Conservation (phyloP, 352 stramenopile species). For the Phytophthora colocasiae region DNA sequence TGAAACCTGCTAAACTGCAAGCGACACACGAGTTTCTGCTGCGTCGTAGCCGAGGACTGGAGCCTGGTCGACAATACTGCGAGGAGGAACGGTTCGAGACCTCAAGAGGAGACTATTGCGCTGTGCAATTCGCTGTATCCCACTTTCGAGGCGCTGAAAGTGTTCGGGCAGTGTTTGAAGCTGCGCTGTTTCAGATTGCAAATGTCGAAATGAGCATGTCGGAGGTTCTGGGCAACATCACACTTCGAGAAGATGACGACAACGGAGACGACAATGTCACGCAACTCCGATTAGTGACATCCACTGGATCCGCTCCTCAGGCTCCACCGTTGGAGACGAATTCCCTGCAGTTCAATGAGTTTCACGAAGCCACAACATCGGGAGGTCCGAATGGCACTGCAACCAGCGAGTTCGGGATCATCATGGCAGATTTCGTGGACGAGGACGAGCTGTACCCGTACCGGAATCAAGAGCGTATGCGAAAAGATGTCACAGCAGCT, state of each 20-base stretch:
- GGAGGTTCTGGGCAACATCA: conserved; percentile 52
- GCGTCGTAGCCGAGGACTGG: conserved; percentile 35
- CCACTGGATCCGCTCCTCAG: conserved; percentile 21
- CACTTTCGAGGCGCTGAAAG: conserved; percentile 38
- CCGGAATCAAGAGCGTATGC: conserved; percentile 24
- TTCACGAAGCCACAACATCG: conserved; percentile 25
- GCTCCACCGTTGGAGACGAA: conserved; percentile 42
- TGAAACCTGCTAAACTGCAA: conserved; percentile 31
- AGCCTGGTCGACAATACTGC: conserved; percentile 36
- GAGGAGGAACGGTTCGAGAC: conserved; percentile 51
- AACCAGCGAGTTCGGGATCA: conserved; percentile 30
- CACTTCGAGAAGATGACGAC: conserved; percentile 55
- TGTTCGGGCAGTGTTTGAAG: conserved; percentile 48
- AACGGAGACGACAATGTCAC: conserved; percentile 32
- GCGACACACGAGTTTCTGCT: conserved; percentile 35
- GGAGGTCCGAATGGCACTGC: conserved; percentile 11
- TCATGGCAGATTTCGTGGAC: conserved; percentile 47
- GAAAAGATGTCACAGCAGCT: conserved; percentile 40
- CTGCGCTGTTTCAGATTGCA: conserved; percentile 40
- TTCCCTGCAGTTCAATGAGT: conserved; percentile 46
- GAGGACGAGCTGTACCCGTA: conserved; percentile 51
- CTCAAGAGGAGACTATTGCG: conserved; percentile 41
- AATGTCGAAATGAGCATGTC: conserved; percentile 63
- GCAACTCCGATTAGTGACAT: conserved; percentile 45
- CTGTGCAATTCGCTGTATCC: conserved; percentile 40